These are phyloP conservation scores for Pisolithus microcarpus DNA, from an alignment of 768 basidiomycete genomes.

Conservation along the genomic window DNA sequence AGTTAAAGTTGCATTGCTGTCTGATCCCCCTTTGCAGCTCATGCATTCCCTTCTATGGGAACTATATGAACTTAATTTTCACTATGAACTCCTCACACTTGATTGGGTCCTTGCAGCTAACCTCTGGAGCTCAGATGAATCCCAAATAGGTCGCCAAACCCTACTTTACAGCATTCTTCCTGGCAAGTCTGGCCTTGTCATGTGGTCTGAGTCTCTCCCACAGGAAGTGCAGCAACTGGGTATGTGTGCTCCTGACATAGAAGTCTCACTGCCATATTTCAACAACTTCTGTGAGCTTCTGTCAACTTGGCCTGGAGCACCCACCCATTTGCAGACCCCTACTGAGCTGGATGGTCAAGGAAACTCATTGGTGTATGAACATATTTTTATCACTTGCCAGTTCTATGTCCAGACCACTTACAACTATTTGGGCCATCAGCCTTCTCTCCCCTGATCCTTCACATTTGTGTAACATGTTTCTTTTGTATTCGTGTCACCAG, in stretches of 20 bases:
- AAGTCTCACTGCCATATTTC: neutral
- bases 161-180: conserved; percentile 4
- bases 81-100: conserved; percentile 12
- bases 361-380: too few relatives aligned
- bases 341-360: neutral
- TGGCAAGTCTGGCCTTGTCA: neutral
- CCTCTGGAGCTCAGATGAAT: neutral
- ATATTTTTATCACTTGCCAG: too few relatives aligned
- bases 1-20: neutral
- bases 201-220: neutral
- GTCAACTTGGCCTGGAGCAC: neutral
- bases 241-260: neutral
- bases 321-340: neutral
- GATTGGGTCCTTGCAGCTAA: conserved; percentile 1
- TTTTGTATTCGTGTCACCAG: too few relatives aligned
- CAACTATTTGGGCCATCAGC: too few relatives aligned
- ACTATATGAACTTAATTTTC: conserved; percentile 14
- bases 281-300: neutral
- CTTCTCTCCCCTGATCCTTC: too few relatives aligned
- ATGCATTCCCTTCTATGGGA: conserved; percentile 14
- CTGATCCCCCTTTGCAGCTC: neutral
- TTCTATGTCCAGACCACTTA: too few relatives aligned
- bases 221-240: neutral
- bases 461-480: too few relatives aligned
- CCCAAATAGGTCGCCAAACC: neutral